Conservation (phyloP, 768 basidiomycete genomes). For the Boletus subparvulus region DNA sequence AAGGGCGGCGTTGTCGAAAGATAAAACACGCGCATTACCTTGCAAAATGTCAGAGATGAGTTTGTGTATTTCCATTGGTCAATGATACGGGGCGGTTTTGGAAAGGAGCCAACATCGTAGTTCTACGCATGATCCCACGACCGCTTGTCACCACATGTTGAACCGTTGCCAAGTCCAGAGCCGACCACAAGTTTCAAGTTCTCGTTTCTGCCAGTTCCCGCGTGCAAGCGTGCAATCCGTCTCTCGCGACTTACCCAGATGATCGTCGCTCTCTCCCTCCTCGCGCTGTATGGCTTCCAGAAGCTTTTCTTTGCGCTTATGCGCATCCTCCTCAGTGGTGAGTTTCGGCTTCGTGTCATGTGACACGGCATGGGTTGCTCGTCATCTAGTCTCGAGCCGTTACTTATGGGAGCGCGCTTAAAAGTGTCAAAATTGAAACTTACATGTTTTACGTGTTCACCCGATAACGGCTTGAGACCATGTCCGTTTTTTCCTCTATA, state of each 20-base stretch:
- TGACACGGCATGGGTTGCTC: background rate
- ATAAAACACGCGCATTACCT: conserved; percentile 39
- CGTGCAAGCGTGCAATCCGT: background rate
- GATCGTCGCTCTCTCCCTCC: conserved; percentile 28
- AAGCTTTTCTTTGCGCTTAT: conserved; percentile 7
- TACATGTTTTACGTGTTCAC: no score
- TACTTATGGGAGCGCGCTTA: no score
- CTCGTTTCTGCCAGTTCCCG: background rate
- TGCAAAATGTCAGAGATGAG: conserved; percentile 16
- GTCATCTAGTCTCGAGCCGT: background rate
- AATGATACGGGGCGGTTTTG: background rate
- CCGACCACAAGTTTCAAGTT: no score
- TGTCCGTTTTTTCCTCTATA: background rate
- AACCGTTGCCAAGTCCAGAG: no score
- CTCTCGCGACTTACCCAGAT: conserved; percentile 7
- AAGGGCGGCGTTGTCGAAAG: conserved; percentile 44
- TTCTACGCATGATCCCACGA: background rate
- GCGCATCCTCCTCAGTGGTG: conserved; percentile 13
- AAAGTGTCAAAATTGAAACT: no score
- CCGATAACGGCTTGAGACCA: no score
- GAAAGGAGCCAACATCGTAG: background rate
- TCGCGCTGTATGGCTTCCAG: conserved; percentile 20
- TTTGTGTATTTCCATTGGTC: conserved; percentile 13
- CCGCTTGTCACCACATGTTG: no score
- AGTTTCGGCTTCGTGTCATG: background rate